Conservation (phyloP, 2,329 filamentous ascomycete genomes). For the Myriosclerotinia curreyana region DNA sequence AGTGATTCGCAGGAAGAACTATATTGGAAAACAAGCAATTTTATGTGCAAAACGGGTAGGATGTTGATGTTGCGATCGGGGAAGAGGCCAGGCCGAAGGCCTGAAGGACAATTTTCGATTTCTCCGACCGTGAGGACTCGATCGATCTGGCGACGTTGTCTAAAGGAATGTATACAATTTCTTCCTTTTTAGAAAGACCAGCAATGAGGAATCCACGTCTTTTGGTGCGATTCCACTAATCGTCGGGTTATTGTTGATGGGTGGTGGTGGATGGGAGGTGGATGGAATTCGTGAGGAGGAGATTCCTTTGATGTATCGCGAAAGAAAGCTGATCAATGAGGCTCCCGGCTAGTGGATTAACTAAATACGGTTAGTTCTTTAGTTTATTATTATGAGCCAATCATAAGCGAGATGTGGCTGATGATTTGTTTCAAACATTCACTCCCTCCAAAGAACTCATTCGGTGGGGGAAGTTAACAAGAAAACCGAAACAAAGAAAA, state of each 20-base stretch:
- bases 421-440: slow-evolving; percentile 11
- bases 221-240: slow-evolving; percentile 38
- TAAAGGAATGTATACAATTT: slow-evolving; percentile 34
- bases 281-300: slow-evolving; percentile 11
- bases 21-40: slow-evolving; percentile 26
- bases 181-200: slow-evolving; percentile 38
- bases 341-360: slow-evolving; percentile 11
- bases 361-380: slow-evolving; percentile 4
- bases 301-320: slow-evolving; percentile 22
- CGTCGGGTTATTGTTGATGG: slow-evolving; percentile 26
- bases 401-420: slow-evolving; percentile 18
- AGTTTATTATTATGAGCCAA: slow-evolving; percentile 1
- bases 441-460: slow-evolving; percentile 7
- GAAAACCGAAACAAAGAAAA: neutral
- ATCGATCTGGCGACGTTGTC: slow-evolving; percentile 28
- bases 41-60: slow-evolving; percentile 32
- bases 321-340: slow-evolving; percentile 22
- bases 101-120: slow-evolving; percentile 30
- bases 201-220: slow-evolving; percentile 39
- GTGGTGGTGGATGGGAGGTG: slow-evolving; percentile 24
- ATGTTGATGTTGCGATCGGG: slow-evolving; percentile 34
- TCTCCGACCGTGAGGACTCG: slow-evolving; percentile 30
- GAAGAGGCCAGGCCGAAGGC: slow-evolving; percentile 35
- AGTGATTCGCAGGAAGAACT: slow-evolving; percentile 18
- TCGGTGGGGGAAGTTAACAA: neutral